Evolutionary conservation across 306 rosid genomes (phyloP).

Genomic region (Cercis canadensis): DNA sequence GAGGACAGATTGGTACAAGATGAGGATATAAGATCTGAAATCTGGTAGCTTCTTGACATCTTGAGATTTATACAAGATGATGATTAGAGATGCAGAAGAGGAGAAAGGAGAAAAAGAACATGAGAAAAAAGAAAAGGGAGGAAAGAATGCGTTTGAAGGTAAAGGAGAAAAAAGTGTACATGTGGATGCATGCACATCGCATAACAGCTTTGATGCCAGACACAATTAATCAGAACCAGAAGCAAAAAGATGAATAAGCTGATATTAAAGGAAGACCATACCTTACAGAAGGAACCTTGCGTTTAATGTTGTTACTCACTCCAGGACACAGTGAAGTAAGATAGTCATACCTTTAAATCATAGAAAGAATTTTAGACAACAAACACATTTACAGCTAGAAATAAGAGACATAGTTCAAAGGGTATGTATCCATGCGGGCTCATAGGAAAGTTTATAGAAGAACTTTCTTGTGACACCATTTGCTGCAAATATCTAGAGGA

Average conservation of each 20-base stretch:
- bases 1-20: no score
- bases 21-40: no score
- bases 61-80: no score
- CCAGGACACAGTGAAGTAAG: conserved; percentile 75
- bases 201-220: conserved; percentile 28
- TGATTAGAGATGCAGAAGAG: no score
- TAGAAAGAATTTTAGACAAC: conserved; percentile 37
- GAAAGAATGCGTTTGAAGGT: no score
- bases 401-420: conserved; percentile 3
- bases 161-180: no score
- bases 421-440: conserved; percentile 58
- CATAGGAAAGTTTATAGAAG: conserved; percentile 74
- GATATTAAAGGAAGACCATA: conserved; percentile 35
- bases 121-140: no score
- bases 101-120: no score
- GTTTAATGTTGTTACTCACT: conserved; percentile 44
- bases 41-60: no score
- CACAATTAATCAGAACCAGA: conserved; percentile 5
- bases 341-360: conserved; percentile 69
- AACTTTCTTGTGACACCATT: conserved; percentile 64
- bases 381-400: conserved; percentile 9
- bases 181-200: neutral
- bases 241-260: conserved; percentile 19
- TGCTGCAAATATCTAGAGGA: conserved; percentile 68
- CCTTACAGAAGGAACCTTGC: conserved; percentile 74